Evolutionary conservation across 2,329 filamentous ascomycete genomes (phyloP).

Genomic region (Talaromyces sp.): DNA sequence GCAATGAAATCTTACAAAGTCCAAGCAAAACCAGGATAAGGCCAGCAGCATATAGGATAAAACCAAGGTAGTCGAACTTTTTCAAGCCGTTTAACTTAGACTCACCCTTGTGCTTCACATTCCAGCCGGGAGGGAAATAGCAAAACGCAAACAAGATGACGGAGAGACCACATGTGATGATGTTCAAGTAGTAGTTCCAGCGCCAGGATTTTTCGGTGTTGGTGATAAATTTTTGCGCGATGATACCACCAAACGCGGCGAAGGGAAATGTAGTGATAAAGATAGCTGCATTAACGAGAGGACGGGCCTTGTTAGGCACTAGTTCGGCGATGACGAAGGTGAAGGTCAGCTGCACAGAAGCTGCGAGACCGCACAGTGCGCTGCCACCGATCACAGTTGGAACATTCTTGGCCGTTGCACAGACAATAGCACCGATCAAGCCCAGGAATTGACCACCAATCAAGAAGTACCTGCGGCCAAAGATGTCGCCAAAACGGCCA

Average conservation of each 20-base stretch:
- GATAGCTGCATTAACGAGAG: slow-evolving; percentile 25
- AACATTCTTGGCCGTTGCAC: slow-evolving; percentile 31
- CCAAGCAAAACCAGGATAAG: slow-evolving; percentile 40
- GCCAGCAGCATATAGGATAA: slow-evolving; percentile 38
- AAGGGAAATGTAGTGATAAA: slow-evolving; percentile 28
- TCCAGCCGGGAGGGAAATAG: slow-evolving; percentile 44
- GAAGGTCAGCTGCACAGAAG: slow-evolving; percentile 33
- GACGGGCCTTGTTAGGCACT: slow-evolving; percentile 33
- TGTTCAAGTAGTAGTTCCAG: slow-evolving; percentile 46
- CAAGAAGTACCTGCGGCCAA: slow-evolving; percentile 30
- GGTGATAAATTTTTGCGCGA: slow-evolving; percentile 41
- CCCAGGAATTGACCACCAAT: slow-evolving; percentile 23
- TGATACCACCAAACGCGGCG: slow-evolving; percentile 35
- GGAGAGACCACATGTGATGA: slow-evolving; percentile 38
- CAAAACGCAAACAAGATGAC: slow-evolving; percentile 39
- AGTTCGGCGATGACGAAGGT: slow-evolving; percentile 33
- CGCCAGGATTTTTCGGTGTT: slow-evolving; percentile 42
- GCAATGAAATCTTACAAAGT: slow-evolving; percentile 22
- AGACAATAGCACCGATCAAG: slow-evolving; percentile 33
- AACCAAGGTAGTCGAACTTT: slow-evolving; percentile 43
- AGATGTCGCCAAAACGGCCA: slow-evolving; percentile 29
- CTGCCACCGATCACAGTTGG: slow-evolving; percentile 32
- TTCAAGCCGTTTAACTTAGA: slow-evolving; percentile 32
- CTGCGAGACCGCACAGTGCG: slow-evolving; percentile 32
- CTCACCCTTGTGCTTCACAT: slow-evolving; percentile 32